Evolutionary conservation across 176 grass and related monocot species (phyloP), one percentile per base, ranked within the genome.

Genomic region (Aegilops tauschii): DNA sequence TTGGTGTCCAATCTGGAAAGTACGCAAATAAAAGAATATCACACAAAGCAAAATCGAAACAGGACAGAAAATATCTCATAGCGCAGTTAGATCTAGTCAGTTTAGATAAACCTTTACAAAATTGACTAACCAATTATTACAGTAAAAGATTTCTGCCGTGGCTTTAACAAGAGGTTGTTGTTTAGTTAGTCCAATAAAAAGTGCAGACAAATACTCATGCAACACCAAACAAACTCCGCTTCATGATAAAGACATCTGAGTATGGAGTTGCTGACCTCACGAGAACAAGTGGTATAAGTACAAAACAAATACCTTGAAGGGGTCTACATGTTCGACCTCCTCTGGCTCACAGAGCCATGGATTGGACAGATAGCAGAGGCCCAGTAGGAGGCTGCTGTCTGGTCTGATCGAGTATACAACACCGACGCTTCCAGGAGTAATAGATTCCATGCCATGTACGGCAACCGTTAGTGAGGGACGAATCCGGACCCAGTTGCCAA

Each of bases 301-400:
- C 27, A 76, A 70, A 49, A 62, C 77, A 80, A 63, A 86, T 98
- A 98, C 96, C 92, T 87, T 93, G 85, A 99, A 96, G 82, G 94
- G 89, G 25, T 99, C 97, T 78, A 99, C 97, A 88, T 93, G 97
- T 79, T 99, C 97, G 25, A 99, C 97, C 81, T 99, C 97, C 80
- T 99, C 97, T 83, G 97, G 97, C 80, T 99, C 97, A 90, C 97
- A 99, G 30, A 93, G 89, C 97, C 97, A 99, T 35, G 92, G 97
- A 66, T 88, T 91, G 73, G 92, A 84, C 72, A 99, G 89, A 83
- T 99, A 99, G 84, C 97, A 99, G 76, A 99, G 94, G 54, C 94
- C 92, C 80, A 99, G 88, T 35, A 99, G 64, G 54, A 99, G 94
- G 87, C 97, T 96, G 87, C 97, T 96, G 82, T 99, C 97, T 83